These are phyloP conservation scores for Murraya paniculata DNA, from an alignment of 345 rosid genomes.

Conservation along the genomic window DNA sequence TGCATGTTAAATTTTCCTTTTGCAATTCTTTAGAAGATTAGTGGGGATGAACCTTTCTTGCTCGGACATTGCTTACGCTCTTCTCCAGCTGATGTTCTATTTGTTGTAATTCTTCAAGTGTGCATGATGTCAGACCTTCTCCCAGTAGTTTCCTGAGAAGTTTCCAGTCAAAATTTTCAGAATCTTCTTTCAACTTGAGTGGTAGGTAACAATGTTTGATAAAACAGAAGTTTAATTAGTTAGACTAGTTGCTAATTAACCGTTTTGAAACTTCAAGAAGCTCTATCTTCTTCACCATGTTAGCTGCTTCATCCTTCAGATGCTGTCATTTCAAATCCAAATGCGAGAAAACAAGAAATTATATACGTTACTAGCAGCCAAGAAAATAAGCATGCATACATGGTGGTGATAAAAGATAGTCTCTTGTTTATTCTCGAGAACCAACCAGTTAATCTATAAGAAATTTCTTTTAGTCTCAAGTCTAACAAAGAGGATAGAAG, in stretches of 20 bases:
- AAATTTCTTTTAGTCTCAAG: too few relatives aligned
- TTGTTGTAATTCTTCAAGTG: slow-evolving; percentile 56
- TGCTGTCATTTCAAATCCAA: slow-evolving; percentile 45
- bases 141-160: slow-evolving; percentile 53
- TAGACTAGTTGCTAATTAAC: slow-evolving; percentile 15
- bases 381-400: background rate
- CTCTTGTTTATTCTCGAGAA: too few relatives aligned
- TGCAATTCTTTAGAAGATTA: background rate
- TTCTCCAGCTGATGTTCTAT: slow-evolving; percentile 57
- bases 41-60: slow-evolving; percentile 44
- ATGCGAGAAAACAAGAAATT: background rate
- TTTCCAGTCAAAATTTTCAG: background rate
- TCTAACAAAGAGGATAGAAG: too few relatives aligned
- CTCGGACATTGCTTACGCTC: slow-evolving; percentile 53
- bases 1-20: slow-evolving; percentile 1
- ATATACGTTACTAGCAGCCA: background rate
- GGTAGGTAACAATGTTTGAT: background rate
- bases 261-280: slow-evolving; percentile 70
- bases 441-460: too few relatives aligned
- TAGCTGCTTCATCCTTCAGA: slow-evolving; percentile 68
- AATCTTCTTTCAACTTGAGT: background rate
- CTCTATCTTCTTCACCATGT: slow-evolving; percentile 78
- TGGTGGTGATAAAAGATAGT: too few relatives aligned
- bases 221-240: background rate
- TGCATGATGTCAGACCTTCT: slow-evolving; percentile 48